Conservation (phyloP, 768 basidiomycete genomes). For the Candolleomyces eurysporus region DNA sequence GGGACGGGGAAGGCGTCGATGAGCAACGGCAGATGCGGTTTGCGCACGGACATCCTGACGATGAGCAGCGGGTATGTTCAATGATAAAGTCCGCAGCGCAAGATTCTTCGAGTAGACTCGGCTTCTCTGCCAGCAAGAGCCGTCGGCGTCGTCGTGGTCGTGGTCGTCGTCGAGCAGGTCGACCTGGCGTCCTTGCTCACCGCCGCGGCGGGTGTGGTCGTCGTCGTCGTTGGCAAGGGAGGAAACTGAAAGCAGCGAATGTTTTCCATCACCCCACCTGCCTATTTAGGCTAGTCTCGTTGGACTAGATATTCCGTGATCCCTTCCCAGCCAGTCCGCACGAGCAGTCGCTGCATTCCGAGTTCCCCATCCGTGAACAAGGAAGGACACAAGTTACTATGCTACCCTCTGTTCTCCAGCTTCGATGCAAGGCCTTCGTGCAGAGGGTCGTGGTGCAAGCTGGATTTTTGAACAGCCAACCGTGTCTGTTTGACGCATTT, state of each 20-base stretch:
- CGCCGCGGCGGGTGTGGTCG: neutral
- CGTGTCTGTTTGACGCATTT: neutral
- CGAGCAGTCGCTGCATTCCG: neutral
- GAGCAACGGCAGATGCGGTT: slow-evolving; percentile 24
- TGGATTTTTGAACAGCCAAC: neutral
- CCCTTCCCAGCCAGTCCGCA: neutral
- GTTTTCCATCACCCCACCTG: slow-evolving; percentile 4
- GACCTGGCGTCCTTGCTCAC: neutral
- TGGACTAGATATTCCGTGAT: neutral
- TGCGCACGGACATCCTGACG: slow-evolving; percentile 1
- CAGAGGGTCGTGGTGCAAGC: too few relatives aligned
- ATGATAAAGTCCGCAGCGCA: too few relatives aligned
- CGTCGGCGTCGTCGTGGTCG: neutral
- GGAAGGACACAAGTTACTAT: too few relatives aligned
- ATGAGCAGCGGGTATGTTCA: neutral
- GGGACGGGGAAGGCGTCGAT: slow-evolving; percentile 42
- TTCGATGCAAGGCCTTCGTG: too few relatives aligned
- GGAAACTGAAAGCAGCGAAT: neutral
- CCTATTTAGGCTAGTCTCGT: neutral
- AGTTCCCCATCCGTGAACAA: neutral
- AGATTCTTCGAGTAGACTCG: too few relatives aligned
- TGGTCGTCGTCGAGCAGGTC: neutral
- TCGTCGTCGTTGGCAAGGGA: neutral
- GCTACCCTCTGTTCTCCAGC: too few relatives aligned
- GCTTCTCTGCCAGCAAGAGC: too few relatives aligned